A percentile compares a stretch with the other conserved stretches of the same genome.
Conservation (phyloP, 1,139 yeast species). For the Kurtzmaniella quercitrusa region DNA sequence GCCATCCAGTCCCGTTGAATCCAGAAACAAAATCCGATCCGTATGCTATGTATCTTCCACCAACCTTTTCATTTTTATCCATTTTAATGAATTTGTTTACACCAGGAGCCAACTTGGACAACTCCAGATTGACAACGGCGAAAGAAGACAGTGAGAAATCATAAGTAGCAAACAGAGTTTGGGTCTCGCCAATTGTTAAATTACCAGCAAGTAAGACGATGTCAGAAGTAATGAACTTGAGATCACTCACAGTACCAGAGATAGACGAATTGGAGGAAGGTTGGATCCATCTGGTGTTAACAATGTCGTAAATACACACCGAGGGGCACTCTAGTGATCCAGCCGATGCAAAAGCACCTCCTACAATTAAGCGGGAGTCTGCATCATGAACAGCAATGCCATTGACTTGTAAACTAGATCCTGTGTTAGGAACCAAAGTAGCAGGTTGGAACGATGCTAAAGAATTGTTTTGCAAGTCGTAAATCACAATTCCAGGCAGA, state of each 20-base stretch:
- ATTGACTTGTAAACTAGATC: constrained; percentile 37
- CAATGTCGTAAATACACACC: constrained; percentile 64
- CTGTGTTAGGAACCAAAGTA: constrained; percentile 20
- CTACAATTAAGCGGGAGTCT: constrained; percentile 56
- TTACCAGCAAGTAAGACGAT: constrained; percentile 62
- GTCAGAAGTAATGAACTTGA: constrained; percentile 49
- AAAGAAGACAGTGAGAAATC: constrained; percentile 39
- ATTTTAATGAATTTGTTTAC: constrained; percentile 47
- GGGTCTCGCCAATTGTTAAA: constrained; percentile 34
- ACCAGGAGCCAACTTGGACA: constrained; percentile 30
- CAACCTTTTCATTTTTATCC: constrained; percentile 38
- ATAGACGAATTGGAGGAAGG: constrained; percentile 40
- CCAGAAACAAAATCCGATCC: constrained; percentile 50
- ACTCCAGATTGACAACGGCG: constrained; percentile 14
- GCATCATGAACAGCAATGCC: constrained; percentile 51
- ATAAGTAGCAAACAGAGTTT: constrained; percentile 45
- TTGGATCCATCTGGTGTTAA: constrained; percentile 50
- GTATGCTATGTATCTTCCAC: constrained; percentile 50
- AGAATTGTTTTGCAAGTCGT: constrained; percentile 39
- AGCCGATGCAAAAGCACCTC: constrained; percentile 67
- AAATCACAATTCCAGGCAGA: constrained; percentile 47
- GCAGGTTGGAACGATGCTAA: constrained; percentile 49
- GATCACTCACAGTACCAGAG: constrained; percentile 49
- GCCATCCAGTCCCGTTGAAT: constrained; percentile 49
- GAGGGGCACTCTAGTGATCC: constrained; percentile 58